phyloP scores from a whole-genome alignment of 306 rosid species.

The Citrullus colocynthis region DNA sequence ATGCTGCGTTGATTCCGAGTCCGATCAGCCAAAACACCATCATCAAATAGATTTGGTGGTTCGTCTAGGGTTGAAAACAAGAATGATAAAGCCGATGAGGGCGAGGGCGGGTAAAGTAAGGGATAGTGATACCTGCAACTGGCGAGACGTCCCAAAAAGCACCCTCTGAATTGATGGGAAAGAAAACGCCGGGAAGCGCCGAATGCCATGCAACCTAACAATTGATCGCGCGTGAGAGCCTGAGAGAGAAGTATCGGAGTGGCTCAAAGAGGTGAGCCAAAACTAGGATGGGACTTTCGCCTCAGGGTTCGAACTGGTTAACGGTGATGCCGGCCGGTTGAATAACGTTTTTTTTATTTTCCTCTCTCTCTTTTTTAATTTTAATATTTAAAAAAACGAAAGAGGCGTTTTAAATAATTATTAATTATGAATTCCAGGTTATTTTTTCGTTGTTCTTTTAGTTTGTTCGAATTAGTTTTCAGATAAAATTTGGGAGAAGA shows the following conservation, averaged over 20 bases:
- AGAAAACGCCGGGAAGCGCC: not conserved
- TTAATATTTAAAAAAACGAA: too few relatives aligned
- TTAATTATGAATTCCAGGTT: too few relatives aligned
- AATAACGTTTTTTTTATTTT: too few relatives aligned
- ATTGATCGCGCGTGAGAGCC: not conserved
- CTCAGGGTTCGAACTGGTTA: not conserved
- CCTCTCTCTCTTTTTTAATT: too few relatives aligned
- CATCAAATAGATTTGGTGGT: slow-evolving; percentile 9
- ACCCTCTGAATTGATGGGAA: not conserved
- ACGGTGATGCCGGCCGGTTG: not conserved
- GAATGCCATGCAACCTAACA: not conserved
- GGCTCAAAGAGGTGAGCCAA: not conserved
- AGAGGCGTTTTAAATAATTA: too few relatives aligned
- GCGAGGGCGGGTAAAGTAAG: not conserved
- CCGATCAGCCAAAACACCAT: not conserved
- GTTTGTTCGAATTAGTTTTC: too few relatives aligned
- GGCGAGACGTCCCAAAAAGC: not conserved
- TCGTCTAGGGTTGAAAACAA: slow-evolving; percentile 22
- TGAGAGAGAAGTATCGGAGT: not conserved
- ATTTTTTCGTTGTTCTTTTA: too few relatives aligned
- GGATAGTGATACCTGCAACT: slow-evolving; percentile 10
- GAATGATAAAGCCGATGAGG: not conserved
- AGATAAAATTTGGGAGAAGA: too few relatives aligned
- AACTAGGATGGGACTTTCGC: not conserved
- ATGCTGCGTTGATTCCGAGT: not conserved